A percentile compares a stretch with the other conserved stretches of the same genome.
These are phyloP conservation scores for Megacollybia platyphylla DNA, from an alignment of 1,284 basidiomycete genomes.

Conservation along the genomic window DNA sequence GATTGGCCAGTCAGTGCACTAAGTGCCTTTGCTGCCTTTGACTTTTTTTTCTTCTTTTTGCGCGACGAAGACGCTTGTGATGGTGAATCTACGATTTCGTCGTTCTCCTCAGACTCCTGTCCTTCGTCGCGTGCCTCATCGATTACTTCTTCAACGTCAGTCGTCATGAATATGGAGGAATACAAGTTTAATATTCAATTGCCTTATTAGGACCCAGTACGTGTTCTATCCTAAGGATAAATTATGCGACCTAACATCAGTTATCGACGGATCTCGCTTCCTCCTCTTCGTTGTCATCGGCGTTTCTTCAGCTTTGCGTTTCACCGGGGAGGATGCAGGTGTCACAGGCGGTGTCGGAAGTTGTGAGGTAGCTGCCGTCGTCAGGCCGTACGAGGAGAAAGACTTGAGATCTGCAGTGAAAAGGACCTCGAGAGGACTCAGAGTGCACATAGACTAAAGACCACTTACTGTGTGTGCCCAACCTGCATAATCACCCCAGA, in stretches of 20 bases:
- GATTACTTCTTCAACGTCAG: no score
- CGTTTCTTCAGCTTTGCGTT: slow-evolving; percentile 2
- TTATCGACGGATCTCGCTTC: no score
- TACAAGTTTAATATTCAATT: no score
- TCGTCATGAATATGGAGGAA: no score
- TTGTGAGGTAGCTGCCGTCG: slow-evolving; percentile 9
- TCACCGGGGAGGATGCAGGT: slow-evolving; percentile 4
- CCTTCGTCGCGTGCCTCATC: slow-evolving; percentile 16
- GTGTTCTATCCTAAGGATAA: no score
- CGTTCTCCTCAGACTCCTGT: slow-evolving; percentile 20
- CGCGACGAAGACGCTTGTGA: slow-evolving; percentile 24
- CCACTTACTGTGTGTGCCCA: slow-evolving; percentile 80
- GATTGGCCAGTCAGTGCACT: slow-evolving; percentile 34
- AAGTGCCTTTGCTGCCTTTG: slow-evolving; percentile 45
- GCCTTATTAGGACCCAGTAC: no score
- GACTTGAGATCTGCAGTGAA: slow-evolving; percentile 43
- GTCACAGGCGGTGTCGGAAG: slow-evolving; percentile 6
- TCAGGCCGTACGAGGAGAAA: slow-evolving; percentile 31
- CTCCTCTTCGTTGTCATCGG: no score
- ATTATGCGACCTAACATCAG: no score
- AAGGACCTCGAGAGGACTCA: slow-evolving; percentile 17
- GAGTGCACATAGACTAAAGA: slow-evolving; percentile 8
- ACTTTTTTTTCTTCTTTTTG: slow-evolving; percentile 69
- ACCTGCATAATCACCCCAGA: slow-evolving; percentile 82
- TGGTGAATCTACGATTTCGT: slow-evolving; percentile 13